Base-by-base conservation (phyloP, 2,329 filamentous ascomycete genomes). In the Fusarium sp. region DNA sequence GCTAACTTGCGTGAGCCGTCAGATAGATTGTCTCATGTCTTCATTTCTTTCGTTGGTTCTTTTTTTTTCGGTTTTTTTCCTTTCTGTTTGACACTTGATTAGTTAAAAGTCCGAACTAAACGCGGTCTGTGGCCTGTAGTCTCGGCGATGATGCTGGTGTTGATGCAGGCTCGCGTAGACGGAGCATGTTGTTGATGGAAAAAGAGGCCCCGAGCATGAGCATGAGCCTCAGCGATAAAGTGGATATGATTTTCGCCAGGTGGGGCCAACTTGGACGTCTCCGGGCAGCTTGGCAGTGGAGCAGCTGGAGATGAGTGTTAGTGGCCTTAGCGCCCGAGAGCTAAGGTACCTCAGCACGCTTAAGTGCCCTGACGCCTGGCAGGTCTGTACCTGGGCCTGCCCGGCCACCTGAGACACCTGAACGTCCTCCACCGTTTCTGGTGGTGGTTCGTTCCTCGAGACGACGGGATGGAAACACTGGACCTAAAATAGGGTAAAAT, bases 161-260 rank as follows among this genome's bases (percentile, higher is more conserved):
- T 40, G 44, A 43, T 60, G 44, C 51, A 53, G 60, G 46, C 44
- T 65, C 44, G 56, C 38, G 40, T 36, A 62, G 39, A 58, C 34
- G 51, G 42, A 66, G 30, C 14, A 38, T 66, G 65, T 62, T 68
- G 65, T 69, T 66, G 65, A 62, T 66, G 65, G 61, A 66, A 69
- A 68, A 65, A 68, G 47, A 53, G 43, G 45, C 12, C 56, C 47
- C 45, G 55, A 44, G 39, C 42, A 36, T 17, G 55, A 44, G 39
- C 42, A 36, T 17, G 53, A 56, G 28, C 61, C 53, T 60, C 39
- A 44, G 40, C 26, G 30, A 45, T 40, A 38, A 32, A 32, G 45
- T 26, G 42, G 26, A 28, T 26, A 23, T n/a, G 47, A 39, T 15
- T 20, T 5, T 15, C 11, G n/a, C 11, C 4, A 15, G 24, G 26